These are phyloP conservation scores for Trypethelium eluteriae DNA, from an alignment of 495 filamentous ascomycete genomes.

Conservation along the genomic window DNA sequence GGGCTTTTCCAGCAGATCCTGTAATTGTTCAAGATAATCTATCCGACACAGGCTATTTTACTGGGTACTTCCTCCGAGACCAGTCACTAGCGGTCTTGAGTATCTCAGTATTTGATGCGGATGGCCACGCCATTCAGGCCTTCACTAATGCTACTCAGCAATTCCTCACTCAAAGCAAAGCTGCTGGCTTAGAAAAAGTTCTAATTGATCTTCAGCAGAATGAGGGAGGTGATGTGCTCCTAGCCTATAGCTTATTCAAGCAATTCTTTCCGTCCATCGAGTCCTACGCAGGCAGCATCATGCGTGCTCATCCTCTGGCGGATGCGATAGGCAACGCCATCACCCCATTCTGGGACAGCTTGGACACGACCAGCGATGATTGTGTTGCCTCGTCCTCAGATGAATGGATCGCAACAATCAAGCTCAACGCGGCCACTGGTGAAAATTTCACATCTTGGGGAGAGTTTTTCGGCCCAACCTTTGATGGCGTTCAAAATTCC, in stretches of 20 bases:
- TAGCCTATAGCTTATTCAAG: conserved; percentile 44
- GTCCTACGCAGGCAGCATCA: conserved; percentile 39
- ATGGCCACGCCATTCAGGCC: conserved; percentile 24
- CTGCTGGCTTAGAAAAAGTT: conserved; percentile 38
- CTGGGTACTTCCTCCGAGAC: conserved; percentile 37
- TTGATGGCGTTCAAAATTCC: conserved; percentile 38
- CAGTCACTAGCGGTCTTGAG: conserved; percentile 41
- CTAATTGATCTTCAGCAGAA: conserved; percentile 49
- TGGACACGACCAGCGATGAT: background rate
- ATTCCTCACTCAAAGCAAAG: conserved; percentile 38
- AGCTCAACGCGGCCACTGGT: conserved; percentile 40
- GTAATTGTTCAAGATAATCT: background rate
- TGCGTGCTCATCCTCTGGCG: conserved; percentile 37
- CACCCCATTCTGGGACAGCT: conserved; percentile 31
- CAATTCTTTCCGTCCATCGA: conserved; percentile 44
- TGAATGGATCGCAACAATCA: conserved; percentile 39
- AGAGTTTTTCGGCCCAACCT: conserved; percentile 45
- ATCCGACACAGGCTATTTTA: conserved; percentile 24
- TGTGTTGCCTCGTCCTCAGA: conserved; percentile 16
- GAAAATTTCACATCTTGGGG: conserved; percentile 45
- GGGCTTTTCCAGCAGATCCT: background rate
- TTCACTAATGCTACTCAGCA: conserved; percentile 37
- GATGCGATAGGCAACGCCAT: conserved; percentile 41
- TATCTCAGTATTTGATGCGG: conserved; percentile 43
- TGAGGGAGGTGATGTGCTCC: conserved; percentile 40